phyloP scores from a whole-genome alignment of 108 stramenopile species.

The Cyclostephanos tholiformis region DNA sequence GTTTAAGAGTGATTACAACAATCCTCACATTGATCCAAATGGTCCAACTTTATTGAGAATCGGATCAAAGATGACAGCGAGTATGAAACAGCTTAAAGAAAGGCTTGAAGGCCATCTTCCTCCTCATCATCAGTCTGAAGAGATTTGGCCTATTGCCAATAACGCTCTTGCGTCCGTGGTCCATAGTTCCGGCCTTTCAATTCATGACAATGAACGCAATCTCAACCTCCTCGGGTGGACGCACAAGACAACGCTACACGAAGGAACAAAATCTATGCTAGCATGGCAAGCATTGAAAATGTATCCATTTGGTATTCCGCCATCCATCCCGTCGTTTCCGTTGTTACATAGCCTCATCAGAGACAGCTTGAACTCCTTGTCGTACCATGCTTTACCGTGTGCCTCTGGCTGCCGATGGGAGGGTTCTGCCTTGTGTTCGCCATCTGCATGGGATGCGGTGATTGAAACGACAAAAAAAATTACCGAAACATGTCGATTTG shows the following conservation, averaged over 20 bases:
- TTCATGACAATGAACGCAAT: conserved; percentile 29
- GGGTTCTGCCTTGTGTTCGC: conserved; percentile 19
- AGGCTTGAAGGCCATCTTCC: conserved; percentile 41
- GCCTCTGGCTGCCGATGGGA: conserved; percentile 61
- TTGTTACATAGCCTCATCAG: conserved; percentile 23
- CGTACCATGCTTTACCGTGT: conserved; percentile 43
- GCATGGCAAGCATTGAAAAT: conserved; percentile 47
- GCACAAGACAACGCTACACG: conserved; percentile 33
- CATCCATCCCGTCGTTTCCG: conserved; percentile 24
- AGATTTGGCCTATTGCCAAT: conserved; percentile 7
- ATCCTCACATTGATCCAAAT: conserved; percentile 2
- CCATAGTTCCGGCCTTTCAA: conserved; percentile 18
- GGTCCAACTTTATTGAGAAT: conserved; percentile 41
- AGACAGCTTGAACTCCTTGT: conserved; percentile 25
- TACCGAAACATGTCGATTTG: conserved; percentile 55
- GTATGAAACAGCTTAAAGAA: conserved; percentile 46
- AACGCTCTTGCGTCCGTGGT: neutral
- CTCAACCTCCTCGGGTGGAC: conserved; percentile 47
- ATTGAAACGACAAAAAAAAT: conserved; percentile 40
- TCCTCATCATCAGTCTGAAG: conserved; percentile 21
- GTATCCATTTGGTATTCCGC: conserved; percentile 36
- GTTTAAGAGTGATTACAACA: conserved; percentile 17
- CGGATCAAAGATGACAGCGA: conserved; percentile 40
- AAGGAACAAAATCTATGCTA: conserved; percentile 42
- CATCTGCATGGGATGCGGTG: conserved; percentile 53